A percentile compares a stretch with the other conserved stretches of the same genome.
These are phyloP conservation scores for Axilococcus clingmanii DNA, from an alignment of 139 green algal genomes.

Conservation along the genomic window DNA sequence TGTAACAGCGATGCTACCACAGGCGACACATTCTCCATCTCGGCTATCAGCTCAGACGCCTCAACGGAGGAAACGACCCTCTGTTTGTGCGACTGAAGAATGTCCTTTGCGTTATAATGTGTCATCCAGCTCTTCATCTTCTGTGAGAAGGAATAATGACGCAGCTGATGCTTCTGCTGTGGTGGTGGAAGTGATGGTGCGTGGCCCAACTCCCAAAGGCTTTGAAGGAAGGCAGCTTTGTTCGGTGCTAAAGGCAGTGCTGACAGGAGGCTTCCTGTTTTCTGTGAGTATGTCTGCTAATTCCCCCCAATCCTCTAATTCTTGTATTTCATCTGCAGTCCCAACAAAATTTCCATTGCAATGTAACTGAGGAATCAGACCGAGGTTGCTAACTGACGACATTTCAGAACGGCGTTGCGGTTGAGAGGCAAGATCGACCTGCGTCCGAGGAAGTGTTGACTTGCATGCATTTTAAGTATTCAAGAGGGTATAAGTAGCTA, in stretches of 20 bases:
- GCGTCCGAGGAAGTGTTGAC: not conserved
- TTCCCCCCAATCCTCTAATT: slow-evolving; percentile 35
- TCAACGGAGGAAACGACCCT: too few species aligned
- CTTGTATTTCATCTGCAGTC: slow-evolving; percentile 15
- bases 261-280: too few species aligned
- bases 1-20: not conserved
- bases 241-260: not conserved
- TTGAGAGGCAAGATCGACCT: slow-evolving; percentile 44
- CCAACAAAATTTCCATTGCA: slow-evolving; percentile 31
- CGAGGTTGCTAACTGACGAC: slow-evolving; percentile 25
- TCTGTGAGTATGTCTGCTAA: slow-evolving; percentile 11
- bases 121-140: too few species aligned
- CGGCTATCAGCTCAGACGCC: too few species aligned
- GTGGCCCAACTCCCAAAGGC: too few species aligned
- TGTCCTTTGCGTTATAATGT: too few species aligned
- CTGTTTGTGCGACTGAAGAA: too few species aligned
- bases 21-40: not conserved
- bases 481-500: not conserved
- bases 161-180: too few species aligned
- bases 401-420: slow-evolving; percentile 27
- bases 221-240: not conserved
- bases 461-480: not conserved
- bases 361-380: slow-evolving; percentile 48
- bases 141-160: too few species aligned
- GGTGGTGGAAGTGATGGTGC: too few species aligned